Percentiles rank a stretch among this genome's conserved stretches.
phyloP scores from a whole-genome alignment of 106 monocot species.

The Dioscorea dumetorum region DNA sequence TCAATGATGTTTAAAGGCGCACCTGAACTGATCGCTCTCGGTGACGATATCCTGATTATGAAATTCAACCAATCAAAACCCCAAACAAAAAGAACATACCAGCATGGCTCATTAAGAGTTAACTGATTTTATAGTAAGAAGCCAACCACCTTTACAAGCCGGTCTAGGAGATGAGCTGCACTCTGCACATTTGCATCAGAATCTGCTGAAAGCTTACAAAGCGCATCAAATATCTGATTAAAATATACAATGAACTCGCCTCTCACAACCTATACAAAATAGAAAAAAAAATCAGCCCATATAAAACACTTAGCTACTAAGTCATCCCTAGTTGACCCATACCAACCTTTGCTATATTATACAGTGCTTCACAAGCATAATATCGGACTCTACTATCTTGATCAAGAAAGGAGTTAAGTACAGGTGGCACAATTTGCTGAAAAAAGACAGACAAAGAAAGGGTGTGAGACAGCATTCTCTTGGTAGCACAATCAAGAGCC shows the following conservation, averaged over 20 bases:
- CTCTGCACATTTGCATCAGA: constrained; percentile 90
- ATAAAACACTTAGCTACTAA: background rate
- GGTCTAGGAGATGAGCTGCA: constrained; percentile 96
- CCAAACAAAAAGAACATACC: too few relatives aligned
- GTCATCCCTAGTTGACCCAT: background rate
- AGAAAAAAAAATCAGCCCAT: background rate
- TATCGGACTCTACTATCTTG: constrained; percentile 97
- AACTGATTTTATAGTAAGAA: too few relatives aligned
- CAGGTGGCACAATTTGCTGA: constrained; percentile 95
- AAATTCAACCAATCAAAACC: constrained; percentile 6
- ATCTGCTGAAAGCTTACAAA: constrained; percentile 97
- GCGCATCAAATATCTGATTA: constrained; percentile 98
- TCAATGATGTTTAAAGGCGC: constrained; percentile 2
- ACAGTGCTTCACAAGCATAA: constrained; percentile 99
- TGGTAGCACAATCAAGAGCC: too few relatives aligned
- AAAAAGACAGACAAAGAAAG: background rate
- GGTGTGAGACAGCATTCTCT: too few relatives aligned
- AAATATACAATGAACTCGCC: constrained; percentile 96
- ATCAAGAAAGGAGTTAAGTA: constrained; percentile 73
- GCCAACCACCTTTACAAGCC: constrained; percentile 75
- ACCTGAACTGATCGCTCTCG: constrained; percentile 99
- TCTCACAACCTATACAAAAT: constrained; percentile 77
- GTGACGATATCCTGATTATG: constrained; percentile 86
- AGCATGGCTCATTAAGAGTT: too few relatives aligned
- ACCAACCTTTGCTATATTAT: constrained; percentile 97